phyloP scores from a whole-genome alignment of 805 yeast species.

The Scheffersomyces coipomensis region DNA sequence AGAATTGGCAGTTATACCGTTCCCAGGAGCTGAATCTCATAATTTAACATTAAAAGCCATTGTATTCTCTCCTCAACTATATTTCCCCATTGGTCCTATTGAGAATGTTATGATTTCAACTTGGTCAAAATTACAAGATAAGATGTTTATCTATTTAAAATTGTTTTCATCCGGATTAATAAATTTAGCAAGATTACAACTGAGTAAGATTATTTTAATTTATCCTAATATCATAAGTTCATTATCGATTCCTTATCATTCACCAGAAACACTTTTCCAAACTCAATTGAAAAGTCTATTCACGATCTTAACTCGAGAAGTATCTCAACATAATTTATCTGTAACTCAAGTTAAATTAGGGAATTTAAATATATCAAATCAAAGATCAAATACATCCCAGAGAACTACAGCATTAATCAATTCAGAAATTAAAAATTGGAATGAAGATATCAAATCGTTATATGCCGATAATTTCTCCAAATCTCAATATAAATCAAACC shows the following conservation, averaged over 20 bases:
- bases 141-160: constrained; percentile 48
- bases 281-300: constrained; percentile 40
- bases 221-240: constrained; percentile 57
- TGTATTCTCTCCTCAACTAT: constrained; percentile 66
- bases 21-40: constrained; percentile 57
- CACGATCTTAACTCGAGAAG: constrained; percentile 33
- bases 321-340: constrained; percentile 30
- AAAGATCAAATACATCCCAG: constrained; percentile 14
- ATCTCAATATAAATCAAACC: constrained; percentile 27
- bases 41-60: constrained; percentile 60
- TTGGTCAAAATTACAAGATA: constrained; percentile 52
- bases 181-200: constrained; percentile 49
- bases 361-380: constrained; percentile 31
- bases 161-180: constrained; percentile 57
- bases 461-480: constrained; percentile 31
- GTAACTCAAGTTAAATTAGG: constrained; percentile 43
- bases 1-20: constrained; percentile 55
- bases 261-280: constrained; percentile 58
- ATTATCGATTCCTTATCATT: constrained; percentile 59
- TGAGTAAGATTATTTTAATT: constrained; percentile 49
- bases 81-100: constrained; percentile 66
- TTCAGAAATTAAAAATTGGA: constrained; percentile 41
- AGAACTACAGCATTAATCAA: constrained; percentile 24
- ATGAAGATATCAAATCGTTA: constrained; percentile 28
- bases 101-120: constrained; percentile 50